These are phyloP conservation scores for Micractinium conductrix DNA, from an alignment of 139 green algal genomes.

Conservation along the genomic window DNA sequence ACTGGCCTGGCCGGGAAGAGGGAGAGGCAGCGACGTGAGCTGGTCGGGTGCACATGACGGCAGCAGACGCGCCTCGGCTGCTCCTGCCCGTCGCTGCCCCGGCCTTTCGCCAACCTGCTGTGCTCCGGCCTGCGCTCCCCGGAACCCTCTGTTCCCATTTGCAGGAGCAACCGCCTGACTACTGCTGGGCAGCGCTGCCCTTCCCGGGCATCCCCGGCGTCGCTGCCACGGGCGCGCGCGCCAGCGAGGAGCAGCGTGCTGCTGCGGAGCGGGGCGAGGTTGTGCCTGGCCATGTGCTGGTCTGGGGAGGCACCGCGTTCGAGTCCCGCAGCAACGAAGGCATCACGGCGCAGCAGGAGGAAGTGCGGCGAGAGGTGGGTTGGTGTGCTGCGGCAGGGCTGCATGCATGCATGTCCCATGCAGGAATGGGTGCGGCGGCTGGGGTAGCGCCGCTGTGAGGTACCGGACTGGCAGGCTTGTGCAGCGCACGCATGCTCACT, in stretches of 20 bases:
- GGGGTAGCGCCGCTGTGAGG: background rate
- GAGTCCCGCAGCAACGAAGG: slow-evolving; percentile 14
- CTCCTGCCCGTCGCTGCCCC: no score
- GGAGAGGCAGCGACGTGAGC: no score
- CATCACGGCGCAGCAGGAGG: slow-evolving; percentile 27
- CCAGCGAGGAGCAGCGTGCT: background rate
- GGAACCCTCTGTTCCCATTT: background rate
- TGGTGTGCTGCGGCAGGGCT: background rate
- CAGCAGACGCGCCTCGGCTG: no score
- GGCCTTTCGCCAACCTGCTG: background rate
- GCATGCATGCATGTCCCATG: background rate
- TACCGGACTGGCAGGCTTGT: background rate
- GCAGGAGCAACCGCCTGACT: background rate
- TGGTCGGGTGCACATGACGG: no score
- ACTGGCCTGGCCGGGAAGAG: background rate
- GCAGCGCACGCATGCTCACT: background rate
- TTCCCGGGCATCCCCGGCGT: background rate
- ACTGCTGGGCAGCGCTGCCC: background rate
- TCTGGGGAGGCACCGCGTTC: background rate
- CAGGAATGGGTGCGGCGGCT: background rate
- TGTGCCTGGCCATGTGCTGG: background rate
- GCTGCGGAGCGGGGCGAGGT: background rate
- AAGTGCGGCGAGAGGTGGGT: slow-evolving; percentile 21
- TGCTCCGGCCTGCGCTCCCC: background rate
- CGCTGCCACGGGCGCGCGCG: background rate